phyloP scores from a whole-genome alignment of 441 rosid genomes.

The Populus hybrid region DNA sequence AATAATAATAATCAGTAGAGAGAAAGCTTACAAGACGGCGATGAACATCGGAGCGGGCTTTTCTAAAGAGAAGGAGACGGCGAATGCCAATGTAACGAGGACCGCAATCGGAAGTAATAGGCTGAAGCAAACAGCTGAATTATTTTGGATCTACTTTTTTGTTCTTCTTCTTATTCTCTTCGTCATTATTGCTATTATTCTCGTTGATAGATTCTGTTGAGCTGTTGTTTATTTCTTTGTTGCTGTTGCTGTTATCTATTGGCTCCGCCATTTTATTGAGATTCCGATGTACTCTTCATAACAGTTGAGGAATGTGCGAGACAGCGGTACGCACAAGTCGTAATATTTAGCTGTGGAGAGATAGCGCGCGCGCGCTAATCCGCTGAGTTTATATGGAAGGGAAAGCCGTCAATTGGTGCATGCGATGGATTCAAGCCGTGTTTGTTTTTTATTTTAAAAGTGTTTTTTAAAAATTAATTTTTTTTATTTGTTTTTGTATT shows the following conservation, averaged over 20 bases:
- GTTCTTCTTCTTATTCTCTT: conserved; percentile 13
- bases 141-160: conserved; percentile 55
- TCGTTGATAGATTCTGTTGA: neutral
- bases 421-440: neutral
- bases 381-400: neutral
- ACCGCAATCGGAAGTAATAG: conserved; percentile 51
- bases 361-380: neutral
- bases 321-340: neutral
- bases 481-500: no score
- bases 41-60: conserved; percentile 54
- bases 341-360: neutral
- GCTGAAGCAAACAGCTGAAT: conserved; percentile 78
- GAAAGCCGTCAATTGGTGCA: neutral
- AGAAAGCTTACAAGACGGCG: conserved; percentile 59
- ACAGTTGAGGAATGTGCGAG: neutral
- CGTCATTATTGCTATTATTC: neutral
- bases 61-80: conserved; percentile 74
- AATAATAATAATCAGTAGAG: neutral
- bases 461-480: no score
- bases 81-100: conserved; percentile 69
- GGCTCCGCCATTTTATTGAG: conserved; percentile 43
- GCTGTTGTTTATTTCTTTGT: neutral
- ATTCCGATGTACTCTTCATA: conserved; percentile 17
- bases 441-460: no score
- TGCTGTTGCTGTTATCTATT: conserved; percentile 11